These are phyloP conservation scores for Ustilago sp. DNA, from an alignment of 1,284 basidiomycete genomes.

Conservation along the genomic window DNA sequence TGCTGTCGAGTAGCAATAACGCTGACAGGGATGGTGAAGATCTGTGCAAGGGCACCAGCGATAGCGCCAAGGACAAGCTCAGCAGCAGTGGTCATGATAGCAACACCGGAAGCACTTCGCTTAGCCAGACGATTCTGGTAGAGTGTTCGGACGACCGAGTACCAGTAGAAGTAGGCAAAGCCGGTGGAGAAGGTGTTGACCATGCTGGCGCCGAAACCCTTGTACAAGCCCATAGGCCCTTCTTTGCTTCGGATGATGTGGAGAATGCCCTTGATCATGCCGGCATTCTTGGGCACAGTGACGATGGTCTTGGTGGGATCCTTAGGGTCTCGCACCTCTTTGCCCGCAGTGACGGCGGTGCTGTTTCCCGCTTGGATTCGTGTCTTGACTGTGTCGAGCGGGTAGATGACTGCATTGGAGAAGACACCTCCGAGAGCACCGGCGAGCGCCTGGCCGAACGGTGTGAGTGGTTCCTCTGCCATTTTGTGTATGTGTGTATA, in stretches of 20 bases:
- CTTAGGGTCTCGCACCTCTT: conserved; percentile 72
- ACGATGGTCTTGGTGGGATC: conserved; percentile 73
- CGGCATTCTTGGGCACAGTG: conserved; percentile 58
- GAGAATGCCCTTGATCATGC: conserved; percentile 64
- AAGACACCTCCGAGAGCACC: conserved; percentile 82
- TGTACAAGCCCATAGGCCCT: conserved; percentile 79
- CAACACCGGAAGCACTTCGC: conserved; percentile 40
- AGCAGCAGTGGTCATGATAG: conserved; percentile 58
- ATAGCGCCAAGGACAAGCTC: conserved; percentile 84
- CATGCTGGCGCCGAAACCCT: conserved; percentile 97
- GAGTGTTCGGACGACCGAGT: conserved; percentile 85
- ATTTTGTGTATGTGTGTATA: conserved; percentile 23
- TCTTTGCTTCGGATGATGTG: conserved; percentile 61
- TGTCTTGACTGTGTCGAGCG: conserved; percentile 95
- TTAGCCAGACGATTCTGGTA: conserved; percentile 72
- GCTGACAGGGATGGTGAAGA: conserved; percentile 97
- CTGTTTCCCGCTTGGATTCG: conserved; percentile 79
- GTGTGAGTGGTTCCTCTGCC: conserved; percentile 76
- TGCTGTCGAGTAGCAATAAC: conserved; percentile 99
- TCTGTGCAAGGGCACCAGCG: conserved; percentile 93
- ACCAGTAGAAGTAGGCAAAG: conserved; percentile 99
- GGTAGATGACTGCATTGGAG: conserved; percentile 80
- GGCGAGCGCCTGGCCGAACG: conserved; percentile 90
- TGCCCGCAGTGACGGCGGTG: conserved; percentile 71
- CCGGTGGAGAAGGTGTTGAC: conserved; percentile 95